Evolutionary conservation across 495 filamentous ascomycete species (phyloP), one percentile per base, ranked within the genome.

Genomic region (Penicillium maclennaniae): DNA sequence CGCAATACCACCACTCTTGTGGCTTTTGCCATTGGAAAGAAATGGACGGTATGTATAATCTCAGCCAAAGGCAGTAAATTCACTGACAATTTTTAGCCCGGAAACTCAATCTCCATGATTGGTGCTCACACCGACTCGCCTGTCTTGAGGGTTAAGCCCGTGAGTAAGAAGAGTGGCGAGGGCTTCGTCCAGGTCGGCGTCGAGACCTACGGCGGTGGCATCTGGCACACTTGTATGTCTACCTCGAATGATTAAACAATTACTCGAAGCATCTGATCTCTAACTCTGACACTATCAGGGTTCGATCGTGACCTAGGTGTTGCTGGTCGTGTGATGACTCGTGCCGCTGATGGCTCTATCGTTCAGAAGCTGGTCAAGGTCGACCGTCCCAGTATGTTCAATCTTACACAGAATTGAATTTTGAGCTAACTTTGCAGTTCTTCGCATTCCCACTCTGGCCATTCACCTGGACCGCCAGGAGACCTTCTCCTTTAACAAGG

Each of bases 41-140:
- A 87, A 76, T 99, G 93, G 93, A 84, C 85, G 73, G 82, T 83
- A 66, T 53, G 68, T 56, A 53, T 31, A 1, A 7, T 15, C 21
- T 15, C 1, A n/a, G 27, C 8, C 9, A n/a, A 1, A 26, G 3
- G 25, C 15, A 43, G 15, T 7, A 14, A 34, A 15, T 15, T 45
- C 8, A 43, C 28, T 65, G 43, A 41, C 47, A 8, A 19, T 36
- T 15, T 15, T 43, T 63, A 84, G 83, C 84, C 95, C 6, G 93
- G 93, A 45, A 96, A 96, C 68, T 83, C 92, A 9, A 88, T 99
- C 65, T 85, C 87, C 62, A 93, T 97, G 87, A 83, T 99, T 53
- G 93, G 93, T 61, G 91, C 93, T 43, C 93, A 99, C 72, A 97
- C 93, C 20, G 93, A 99, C 69, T 97, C 92, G 5, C 89, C 89